These are phyloP conservation scores for Eimeria brunetti DNA, from an alignment of 169 alveolate genomes.

Conservation along the genomic window DNA sequence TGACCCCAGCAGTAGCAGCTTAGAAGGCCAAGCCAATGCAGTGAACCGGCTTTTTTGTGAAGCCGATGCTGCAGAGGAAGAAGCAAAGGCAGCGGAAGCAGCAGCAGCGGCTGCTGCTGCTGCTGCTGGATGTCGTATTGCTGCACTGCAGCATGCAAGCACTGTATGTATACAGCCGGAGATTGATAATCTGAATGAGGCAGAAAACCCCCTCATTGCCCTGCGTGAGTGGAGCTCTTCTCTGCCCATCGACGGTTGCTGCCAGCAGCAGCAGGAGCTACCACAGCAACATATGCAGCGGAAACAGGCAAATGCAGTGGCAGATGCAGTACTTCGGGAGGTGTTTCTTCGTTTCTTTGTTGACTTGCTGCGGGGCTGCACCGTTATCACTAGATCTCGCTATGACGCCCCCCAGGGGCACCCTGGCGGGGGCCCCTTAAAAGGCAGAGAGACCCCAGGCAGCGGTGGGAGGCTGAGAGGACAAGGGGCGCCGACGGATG, in stretches of 20 bases:
- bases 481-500: background rate
- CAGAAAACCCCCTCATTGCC: constrained; percentile 30
- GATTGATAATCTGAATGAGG: constrained; percentile 26
- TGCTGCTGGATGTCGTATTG: constrained; percentile 35
- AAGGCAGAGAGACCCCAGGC: constrained; percentile 31
- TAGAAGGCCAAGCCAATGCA: background rate
- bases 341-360: constrained; percentile 50
- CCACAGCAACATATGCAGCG: constrained; percentile 12
- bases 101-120: constrained; percentile 43
- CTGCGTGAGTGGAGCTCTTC: constrained; percentile 45
- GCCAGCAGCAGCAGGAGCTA: constrained; percentile 58
- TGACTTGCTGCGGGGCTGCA: constrained; percentile 58
- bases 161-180: constrained; percentile 18
- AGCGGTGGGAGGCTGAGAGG: constrained; percentile 30
- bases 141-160: constrained; percentile 57
- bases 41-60: background rate
- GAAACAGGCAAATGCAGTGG: constrained; percentile 39
- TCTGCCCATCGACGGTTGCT: constrained; percentile 15
- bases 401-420: background rate
- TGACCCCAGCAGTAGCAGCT: constrained; percentile 10
- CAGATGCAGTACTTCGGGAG: constrained; percentile 46
- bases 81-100: background rate
- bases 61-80: background rate
- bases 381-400: background rate
- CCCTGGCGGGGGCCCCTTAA: constrained; percentile 2